phyloP scores from a whole-genome alignment of 1,284 basidiomycete species.

The Pisolithus thermaeus region DNA sequence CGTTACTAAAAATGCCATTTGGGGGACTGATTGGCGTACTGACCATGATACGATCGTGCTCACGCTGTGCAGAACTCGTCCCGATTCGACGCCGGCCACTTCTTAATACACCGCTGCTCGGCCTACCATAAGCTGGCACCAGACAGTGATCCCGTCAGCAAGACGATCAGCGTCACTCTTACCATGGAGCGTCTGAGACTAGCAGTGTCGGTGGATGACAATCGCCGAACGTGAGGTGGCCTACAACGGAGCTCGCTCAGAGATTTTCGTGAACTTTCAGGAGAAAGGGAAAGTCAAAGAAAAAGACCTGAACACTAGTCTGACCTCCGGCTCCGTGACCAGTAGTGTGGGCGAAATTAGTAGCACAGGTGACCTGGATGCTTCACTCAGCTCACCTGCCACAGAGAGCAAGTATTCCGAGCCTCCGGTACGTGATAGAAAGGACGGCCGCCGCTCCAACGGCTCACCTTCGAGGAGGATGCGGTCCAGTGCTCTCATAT shows the following conservation, averaged over 20 bases:
- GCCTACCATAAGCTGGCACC: conserved; percentile 67
- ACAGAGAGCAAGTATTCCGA: conserved; percentile 78
- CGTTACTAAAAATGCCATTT: conserved; percentile 1
- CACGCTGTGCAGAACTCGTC: conserved; percentile 40
- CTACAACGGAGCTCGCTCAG: conserved; percentile 73
- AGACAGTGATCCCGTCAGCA: conserved; percentile 60
- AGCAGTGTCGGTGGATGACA: conserved; percentile 68
- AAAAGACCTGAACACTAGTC: conserved; percentile 63
- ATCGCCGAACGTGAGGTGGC: conserved; percentile 78
- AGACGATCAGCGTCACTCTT: conserved; percentile 51
- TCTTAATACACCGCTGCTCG: conserved; percentile 81
- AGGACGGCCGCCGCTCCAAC: conserved; percentile 42
- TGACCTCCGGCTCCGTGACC: conserved; percentile 60
- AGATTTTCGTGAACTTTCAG: conserved; percentile 77
- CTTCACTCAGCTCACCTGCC: conserved; percentile 59
- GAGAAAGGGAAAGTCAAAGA: conserved; percentile 71
- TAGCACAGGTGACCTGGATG: conserved; percentile 57
- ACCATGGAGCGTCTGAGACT: conserved; percentile 64
- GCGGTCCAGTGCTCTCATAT: conserved; percentile 44
- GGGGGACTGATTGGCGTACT: conserved; percentile 12
- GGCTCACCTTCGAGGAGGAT: conserved; percentile 53
- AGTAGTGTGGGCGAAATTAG: conserved; percentile 48
- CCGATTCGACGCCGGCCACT: conserved; percentile 60
- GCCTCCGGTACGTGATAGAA: conserved; percentile 50
- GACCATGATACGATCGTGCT: conserved; percentile 12